Percentiles rank a stretch among this genome's conserved stretches.
Conservation (phyloP, 2,329 filamentous ascomycete species). For the Colletotrichum aenigma region DNA sequence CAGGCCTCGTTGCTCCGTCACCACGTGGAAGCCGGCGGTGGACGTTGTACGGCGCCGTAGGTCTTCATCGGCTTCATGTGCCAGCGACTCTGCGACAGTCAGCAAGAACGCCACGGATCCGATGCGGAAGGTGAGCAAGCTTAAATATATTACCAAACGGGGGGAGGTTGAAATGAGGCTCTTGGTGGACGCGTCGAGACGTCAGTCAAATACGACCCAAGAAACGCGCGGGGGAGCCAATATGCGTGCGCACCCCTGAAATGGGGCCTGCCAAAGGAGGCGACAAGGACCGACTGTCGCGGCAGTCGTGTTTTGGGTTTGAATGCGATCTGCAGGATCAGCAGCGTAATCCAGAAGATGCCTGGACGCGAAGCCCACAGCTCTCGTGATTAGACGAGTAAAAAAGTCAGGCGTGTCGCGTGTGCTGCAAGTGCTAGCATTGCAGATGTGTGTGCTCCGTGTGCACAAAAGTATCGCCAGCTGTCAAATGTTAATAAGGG, state of each 20-base stretch:
- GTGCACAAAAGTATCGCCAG: not conserved
- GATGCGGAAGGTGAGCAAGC: not conserved
- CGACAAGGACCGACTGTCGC: not conserved
- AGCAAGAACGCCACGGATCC: not conserved
- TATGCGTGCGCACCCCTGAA: not conserved
- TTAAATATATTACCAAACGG: not conserved
- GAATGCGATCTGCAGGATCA: slow-evolving; percentile 20
- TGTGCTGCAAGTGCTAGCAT: not conserved
- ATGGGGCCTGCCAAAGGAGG: slow-evolving; percentile 4
- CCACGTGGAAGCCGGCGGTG: not conserved
- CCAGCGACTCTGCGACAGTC: not conserved
- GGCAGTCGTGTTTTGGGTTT: slow-evolving; percentile 15
- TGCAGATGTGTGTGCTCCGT: not conserved
- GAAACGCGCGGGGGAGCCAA: not conserved
- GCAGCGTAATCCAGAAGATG: not conserved
- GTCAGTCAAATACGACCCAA: not conserved
- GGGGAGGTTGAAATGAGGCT: slow-evolving; percentile 6
- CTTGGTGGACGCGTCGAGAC: not conserved
- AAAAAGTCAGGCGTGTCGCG: not conserved
- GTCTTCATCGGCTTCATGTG: not conserved
- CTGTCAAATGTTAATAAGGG: slow-evolving; percentile 6
- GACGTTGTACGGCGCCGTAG: not conserved
- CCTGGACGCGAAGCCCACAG: not conserved
- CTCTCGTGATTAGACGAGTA: not conserved
- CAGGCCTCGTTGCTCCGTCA: not conserved